phyloP scores from a whole-genome alignment of 2,329 filamentous ascomycete genomes.

The Aspergillus proliferans region DNA sequence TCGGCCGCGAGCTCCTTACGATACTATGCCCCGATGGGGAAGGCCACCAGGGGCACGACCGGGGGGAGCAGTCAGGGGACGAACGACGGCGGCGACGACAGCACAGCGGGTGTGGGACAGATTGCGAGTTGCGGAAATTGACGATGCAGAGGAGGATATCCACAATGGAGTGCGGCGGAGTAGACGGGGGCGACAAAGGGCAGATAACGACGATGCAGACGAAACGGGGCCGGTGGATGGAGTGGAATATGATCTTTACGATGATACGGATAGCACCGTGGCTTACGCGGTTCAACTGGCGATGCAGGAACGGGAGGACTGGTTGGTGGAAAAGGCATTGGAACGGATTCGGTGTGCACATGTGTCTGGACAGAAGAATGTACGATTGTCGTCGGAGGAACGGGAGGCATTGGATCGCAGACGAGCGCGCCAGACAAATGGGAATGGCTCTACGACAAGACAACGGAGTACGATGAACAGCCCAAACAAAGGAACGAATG shows the following conservation, averaged over 20 bases:
- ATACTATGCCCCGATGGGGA: slow-evolving; percentile 86
- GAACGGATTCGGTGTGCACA: slow-evolving; percentile 74
- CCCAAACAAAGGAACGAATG: slow-evolving; percentile 4
- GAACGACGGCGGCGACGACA: slow-evolving; percentile 36
- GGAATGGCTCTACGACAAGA: slow-evolving; percentile 9
- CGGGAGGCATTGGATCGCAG: slow-evolving; percentile 71
- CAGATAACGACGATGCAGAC: slow-evolving; percentile 44
- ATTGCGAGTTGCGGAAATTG: slow-evolving; percentile 36
- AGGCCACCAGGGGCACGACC: slow-evolving; percentile 89
- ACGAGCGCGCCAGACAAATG: slow-evolving; percentile 49
- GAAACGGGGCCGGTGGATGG: slow-evolving; percentile 41
- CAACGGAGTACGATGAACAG: neutral
- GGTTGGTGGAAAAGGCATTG: slow-evolving; percentile 69
- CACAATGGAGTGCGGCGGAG: slow-evolving; percentile 18
- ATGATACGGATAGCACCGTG: slow-evolving; percentile 43
- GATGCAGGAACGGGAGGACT: slow-evolving; percentile 63
- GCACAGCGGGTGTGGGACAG: slow-evolving; percentile 46
- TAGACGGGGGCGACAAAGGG: slow-evolving; percentile 27
- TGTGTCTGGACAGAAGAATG: slow-evolving; percentile 67
- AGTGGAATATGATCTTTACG: slow-evolving; percentile 47
- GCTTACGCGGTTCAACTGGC: slow-evolving; percentile 48
- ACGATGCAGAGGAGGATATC: slow-evolving; percentile 36
- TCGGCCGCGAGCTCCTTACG: slow-evolving; percentile 97
- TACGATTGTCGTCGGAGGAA: slow-evolving; percentile 73
- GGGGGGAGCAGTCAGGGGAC: slow-evolving; percentile 56